Conservation (phyloP, 345 rosid genomes). For the Linum lewisii region DNA sequence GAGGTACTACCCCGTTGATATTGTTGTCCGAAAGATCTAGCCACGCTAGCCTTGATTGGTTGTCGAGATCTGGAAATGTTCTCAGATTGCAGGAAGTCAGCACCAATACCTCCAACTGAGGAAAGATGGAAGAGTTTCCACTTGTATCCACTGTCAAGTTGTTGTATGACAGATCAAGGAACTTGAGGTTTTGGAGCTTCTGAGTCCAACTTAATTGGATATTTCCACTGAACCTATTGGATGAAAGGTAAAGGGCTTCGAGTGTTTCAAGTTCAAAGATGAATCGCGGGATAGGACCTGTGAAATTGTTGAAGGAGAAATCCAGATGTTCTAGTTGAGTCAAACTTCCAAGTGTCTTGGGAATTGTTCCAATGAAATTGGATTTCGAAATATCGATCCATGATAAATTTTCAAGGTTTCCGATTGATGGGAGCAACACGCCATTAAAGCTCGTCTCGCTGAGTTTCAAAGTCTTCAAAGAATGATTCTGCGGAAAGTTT, state of each 20-base stretch:
- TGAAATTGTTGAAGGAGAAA: constrained; percentile 1
- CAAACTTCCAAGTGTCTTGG: constrained; percentile 16
- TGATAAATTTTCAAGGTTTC: constrained; percentile 13
- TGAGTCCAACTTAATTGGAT: constrained; percentile 13
- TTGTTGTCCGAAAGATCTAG: constrained; percentile 42
- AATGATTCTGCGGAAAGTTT: neutral
- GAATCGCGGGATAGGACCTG: neutral
- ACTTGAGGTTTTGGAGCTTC: constrained; percentile 12
- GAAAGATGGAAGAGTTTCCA: neutral
- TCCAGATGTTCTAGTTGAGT: constrained; percentile 18
- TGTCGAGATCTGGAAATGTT: constrained; percentile 21
- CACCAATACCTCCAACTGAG: constrained; percentile 16
- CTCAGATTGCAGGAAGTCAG: constrained; percentile 41
- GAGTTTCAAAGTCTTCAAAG: constrained; percentile 21
- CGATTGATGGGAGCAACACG: constrained; percentile 27
- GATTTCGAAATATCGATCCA: constrained; percentile 7
- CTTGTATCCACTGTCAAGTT: constrained; percentile 14
- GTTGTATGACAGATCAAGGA: constrained; percentile 30
- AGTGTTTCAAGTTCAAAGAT: constrained; percentile 18
- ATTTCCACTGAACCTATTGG: constrained; percentile 33
- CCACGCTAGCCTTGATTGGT: neutral
- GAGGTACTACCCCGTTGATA: constrained; percentile 30
- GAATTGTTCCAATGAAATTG: constrained; percentile 26
- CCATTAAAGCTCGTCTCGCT: constrained; percentile 22
- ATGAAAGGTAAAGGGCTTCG: constrained; percentile 23